A percentile compares a stretch with the other conserved stretches of the same genome.
phyloP scores from a whole-genome alignment of 2,329 filamentous ascomycete species.

The Colletotrichum eleusines region DNA sequence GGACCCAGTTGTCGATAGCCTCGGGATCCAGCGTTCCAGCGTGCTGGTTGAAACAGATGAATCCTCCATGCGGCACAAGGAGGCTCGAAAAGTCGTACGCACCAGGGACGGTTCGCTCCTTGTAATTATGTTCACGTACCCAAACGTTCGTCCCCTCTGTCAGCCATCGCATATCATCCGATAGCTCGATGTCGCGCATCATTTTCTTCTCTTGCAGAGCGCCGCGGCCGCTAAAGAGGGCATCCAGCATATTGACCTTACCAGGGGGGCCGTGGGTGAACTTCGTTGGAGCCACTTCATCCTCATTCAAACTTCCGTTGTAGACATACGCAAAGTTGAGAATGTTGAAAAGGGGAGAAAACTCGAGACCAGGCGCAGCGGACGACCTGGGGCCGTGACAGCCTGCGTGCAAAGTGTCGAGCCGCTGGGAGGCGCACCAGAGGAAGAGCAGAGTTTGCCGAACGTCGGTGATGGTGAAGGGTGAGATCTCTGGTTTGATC shows the following conservation, averaged over 20 bases:
- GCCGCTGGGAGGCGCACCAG: slow-evolving; percentile 8
- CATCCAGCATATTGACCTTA: not conserved
- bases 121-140: not conserved
- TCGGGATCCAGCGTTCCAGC: slow-evolving; percentile 23
- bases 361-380: slow-evolving; percentile 23
- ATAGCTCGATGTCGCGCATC: not conserved
- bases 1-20: slow-evolving; percentile 22
- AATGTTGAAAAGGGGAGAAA: slow-evolving; percentile 2
- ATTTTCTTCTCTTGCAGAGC: not conserved
- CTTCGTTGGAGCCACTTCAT: fast-evolving
- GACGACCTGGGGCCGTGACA: slow-evolving; percentile 10
- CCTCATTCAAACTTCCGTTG: too few relatives aligned
- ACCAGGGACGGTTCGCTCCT: not conserved
- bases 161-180: not conserved
- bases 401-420: slow-evolving; percentile 18
- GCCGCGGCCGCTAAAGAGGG: not conserved
- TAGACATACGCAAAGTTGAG: not conserved
- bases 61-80: not conserved
- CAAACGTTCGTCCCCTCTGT: not conserved
- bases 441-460: slow-evolving; percentile 18
- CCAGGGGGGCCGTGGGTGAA: slow-evolving; percentile 16
- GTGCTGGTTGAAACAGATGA: slow-evolving; percentile 25
- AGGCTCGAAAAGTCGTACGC: slow-evolving; percentile 27
- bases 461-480: slow-evolving; percentile 8
- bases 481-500: not conserved